Percentiles rank a stretch among this genome's conserved stretches.
These are phyloP conservation scores for Leucocoprinus sp. DNA, from an alignment of 768 basidiomycete species.

Conservation along the genomic window DNA sequence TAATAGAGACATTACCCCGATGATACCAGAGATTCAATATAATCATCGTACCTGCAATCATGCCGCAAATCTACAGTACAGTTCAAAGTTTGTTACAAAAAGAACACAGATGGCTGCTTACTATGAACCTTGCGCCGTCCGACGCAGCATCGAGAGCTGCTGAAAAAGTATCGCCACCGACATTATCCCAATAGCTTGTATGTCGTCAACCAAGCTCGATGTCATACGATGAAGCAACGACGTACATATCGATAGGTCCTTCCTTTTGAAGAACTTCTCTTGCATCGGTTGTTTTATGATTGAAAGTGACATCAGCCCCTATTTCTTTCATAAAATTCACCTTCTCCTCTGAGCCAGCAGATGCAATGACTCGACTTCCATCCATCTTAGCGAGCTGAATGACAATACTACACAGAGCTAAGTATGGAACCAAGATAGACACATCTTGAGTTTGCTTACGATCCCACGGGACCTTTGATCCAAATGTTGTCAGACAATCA, in stretches of 20 bases:
- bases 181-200: slow-evolving; percentile 27
- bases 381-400: slow-evolving; percentile 44
- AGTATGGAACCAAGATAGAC: neutral
- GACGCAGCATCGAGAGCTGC: slow-evolving; percentile 28
- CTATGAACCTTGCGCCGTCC: slow-evolving; percentile 33
- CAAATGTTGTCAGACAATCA: neutral
- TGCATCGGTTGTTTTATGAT: slow-evolving; percentile 58
- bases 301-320: slow-evolving; percentile 64
- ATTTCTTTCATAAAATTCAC: slow-evolving; percentile 49
- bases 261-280: slow-evolving; percentile 34
- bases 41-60: neutral
- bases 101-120: slow-evolving; percentile 13
- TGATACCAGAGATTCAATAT: neutral
- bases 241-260: slow-evolving; percentile 46
- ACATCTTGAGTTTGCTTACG: slow-evolving; percentile 23
- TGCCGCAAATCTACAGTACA: slow-evolving; percentile 1
- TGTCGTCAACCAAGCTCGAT: neutral
- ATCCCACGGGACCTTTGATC: slow-evolving; percentile 43
- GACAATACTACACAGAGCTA: slow-evolving; percentile 20
- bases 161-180: slow-evolving; percentile 39
- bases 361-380: slow-evolving; percentile 59
- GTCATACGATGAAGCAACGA: neutral
- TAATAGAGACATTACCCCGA: neutral
- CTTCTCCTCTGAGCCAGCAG: slow-evolving; percentile 66
- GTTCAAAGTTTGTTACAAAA: neutral